Evolutionary conservation across 202 grass and related monocot genomes (phyloP), one percentile per base, ranked within the genome.

Genomic region (Cymbopogon flexuosus): DNA sequence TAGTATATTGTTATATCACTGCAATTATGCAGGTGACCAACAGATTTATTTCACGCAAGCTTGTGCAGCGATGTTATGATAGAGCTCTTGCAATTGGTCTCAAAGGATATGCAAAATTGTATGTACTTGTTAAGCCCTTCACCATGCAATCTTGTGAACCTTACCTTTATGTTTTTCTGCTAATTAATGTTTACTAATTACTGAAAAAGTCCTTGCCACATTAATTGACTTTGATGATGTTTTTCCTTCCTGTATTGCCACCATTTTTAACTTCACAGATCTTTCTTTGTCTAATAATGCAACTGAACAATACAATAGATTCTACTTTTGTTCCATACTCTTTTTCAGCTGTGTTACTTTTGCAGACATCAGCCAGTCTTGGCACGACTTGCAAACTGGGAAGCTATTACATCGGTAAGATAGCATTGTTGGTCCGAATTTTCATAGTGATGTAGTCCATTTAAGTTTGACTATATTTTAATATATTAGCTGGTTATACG

Each of bases 101-200:
- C 31, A 91, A 97, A 81, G 94, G 92, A 88, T 97, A 93, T 84
- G 94, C 94, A 68, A 79, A 89, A 81, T 82, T 93, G 94, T 97
- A 97, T 87, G 87, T 77, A 78, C 83, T 66, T 78, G 57, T 66
- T 70, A 72, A 19, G 52, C 36, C 56, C n/a, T 65, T 73, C 35
- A 12, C 15, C 4, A 10, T 27, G 23, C 23, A 29, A 61, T 5
- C 58, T 61, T 61, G 58, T 61, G 22, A 61, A 61, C 42, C 31
- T 72, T 51, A 37, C 19, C 46, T 69, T 66, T 81, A 39, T 61
- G 5, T 2, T 62, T 82, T 77, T 45, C 16, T 76, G 23, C 8
- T 75, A 45, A 68, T n/a, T 22, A 35, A 76, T 49, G 29, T 71
- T 77, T 47, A 72, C 21, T 85, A 16, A 61, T 34, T 64, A 43